Evolutionary conservation across 306 rosid genomes (phyloP), one percentile per base, ranked within the genome.

Genomic region (Parietaria judaica): DNA sequence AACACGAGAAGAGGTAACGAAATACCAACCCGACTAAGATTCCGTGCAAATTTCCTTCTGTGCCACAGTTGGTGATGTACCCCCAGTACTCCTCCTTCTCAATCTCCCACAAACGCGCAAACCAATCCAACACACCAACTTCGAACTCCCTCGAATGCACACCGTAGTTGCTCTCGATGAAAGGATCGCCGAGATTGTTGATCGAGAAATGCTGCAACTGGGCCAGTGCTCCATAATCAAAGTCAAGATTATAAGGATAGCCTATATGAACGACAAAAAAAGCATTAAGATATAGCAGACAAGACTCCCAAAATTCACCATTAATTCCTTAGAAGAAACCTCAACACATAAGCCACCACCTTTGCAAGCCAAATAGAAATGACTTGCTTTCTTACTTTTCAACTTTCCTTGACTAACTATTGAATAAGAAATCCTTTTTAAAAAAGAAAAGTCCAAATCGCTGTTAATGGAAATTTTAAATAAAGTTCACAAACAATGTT

Each of bases 21-120:
- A 39, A 31, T 35, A 72, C 85, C 56, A 11, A 86, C 95, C 95
- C 92, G 2, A 76, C 65, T 57, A 87, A 78, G 62, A 84, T 80
- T 63, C 99, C 99, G 66, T 94, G 99, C 50, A 94, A 92, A 75
- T 94, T 94, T 50, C 99, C 99, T 74, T 94, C 99, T 4, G 99
- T 94, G 39, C 99, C 99, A 49, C 99, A 88, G 77, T 94, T 89
- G 31, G 99, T 89, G 51, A 94, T 89, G 78, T 94, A 94, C n/a
- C 99, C 99, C 99, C 99, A 94, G 67, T 94, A 94, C 66, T 94
- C 95, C 37, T 66, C 66, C 75, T 86, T 94, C 74, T 89, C 97
- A 14, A 94, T 66, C 71, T 94, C 99, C 99, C 99, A 94, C 12
- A 94, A 66, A 5, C 86, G 78, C 68, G 99, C 95, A 83, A 94